Evolutionary conservation across 345 rosid species (phyloP).

Genomic region (Hypericum androsaemum): DNA sequence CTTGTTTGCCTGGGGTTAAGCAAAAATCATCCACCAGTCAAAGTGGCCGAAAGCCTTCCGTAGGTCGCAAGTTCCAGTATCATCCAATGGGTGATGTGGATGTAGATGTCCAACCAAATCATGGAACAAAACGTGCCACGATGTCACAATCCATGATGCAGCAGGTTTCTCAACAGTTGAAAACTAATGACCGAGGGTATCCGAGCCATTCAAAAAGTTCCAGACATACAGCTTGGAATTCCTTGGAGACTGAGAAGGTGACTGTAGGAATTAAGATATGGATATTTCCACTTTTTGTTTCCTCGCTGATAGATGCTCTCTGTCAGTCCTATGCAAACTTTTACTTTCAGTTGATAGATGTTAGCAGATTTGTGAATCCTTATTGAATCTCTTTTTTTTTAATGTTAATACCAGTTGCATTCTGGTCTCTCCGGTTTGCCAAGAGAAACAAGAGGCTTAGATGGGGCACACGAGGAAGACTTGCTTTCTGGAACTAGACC

Average conservation of each 20-base stretch:
- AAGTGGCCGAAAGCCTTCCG: no score
- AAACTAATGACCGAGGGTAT: constrained; percentile 21
- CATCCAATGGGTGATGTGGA: constrained; percentile 92
- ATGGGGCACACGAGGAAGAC: constrained; percentile 28
- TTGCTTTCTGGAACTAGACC: constrained; percentile 31
- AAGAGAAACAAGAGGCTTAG: constrained; percentile 30
- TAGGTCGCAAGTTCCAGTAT: constrained; percentile 45
- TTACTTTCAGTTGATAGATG: no score
- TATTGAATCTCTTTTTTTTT: background rate
- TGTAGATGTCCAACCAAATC: constrained; percentile 36
- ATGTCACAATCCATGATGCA: constrained; percentile 24
- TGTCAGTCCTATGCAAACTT: background rate
- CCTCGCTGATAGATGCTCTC: background rate
- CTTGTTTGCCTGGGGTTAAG: no score
- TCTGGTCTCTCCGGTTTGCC: constrained; percentile 27
- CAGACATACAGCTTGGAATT: constrained; percentile 30
- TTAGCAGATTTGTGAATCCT: no score
- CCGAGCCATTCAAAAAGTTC: constrained; percentile 33
- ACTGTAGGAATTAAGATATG: constrained; percentile 1
- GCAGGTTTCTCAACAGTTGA: constrained; percentile 29
- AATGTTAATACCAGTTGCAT: constrained; percentile 16
- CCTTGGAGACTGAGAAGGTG: constrained; percentile 45
- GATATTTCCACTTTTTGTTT: background rate
- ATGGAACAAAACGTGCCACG: constrained; percentile 26
- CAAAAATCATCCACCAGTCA: no score